Evolutionary conservation across 768 basidiomycete species (phyloP), one percentile per base, ranked within the genome.

Genomic region (Suillus alpinus): DNA sequence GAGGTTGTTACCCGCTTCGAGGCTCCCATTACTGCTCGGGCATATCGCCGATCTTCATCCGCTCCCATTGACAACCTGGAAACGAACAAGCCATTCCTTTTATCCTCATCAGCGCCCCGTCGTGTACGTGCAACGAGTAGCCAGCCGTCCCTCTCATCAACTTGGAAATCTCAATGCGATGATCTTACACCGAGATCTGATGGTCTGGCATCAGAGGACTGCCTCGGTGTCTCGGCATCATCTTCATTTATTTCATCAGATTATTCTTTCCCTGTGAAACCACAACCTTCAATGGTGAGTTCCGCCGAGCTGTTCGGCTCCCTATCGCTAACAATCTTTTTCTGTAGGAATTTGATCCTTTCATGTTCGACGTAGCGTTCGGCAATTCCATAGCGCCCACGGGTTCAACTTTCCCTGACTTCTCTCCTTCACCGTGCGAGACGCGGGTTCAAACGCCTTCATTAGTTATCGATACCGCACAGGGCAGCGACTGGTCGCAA

Each of bases 1-100:
- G 81, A 86, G 71, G 76, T 91, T 67, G 78, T 88, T 46, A 89
- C 89, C 10, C 81, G 88, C 57, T 91, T 91, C 70, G 88, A 90
- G 70, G 78, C 82, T 1, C 89, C 89, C 44, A 83, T 91, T 43
- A 91, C 89, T 0, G 88, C 86, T n/a, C 80, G 83, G 57, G 78
- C 82, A 50, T 92, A 84, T 76, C 81, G 83, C 46, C 84, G 89
- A 39, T 88, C 87, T 29, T 87, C 86, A 12, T 89, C 87, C 47
- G 83, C 78, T 3, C 85, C 85, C 2, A 71, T 81, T 26, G 77
- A 79, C 10, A 78, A 81, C 52, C 71, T 73, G 5, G 77, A 64
- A 41, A 74, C 74, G 8, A 68, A 71, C 23, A 72, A 77, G 62
- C 50, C 65, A 31, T 71, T 67, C 41, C 69, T 63, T 40, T 59